Conservation (phyloP, 148 eudicot species). For the Diospyros kaki region DNA sequence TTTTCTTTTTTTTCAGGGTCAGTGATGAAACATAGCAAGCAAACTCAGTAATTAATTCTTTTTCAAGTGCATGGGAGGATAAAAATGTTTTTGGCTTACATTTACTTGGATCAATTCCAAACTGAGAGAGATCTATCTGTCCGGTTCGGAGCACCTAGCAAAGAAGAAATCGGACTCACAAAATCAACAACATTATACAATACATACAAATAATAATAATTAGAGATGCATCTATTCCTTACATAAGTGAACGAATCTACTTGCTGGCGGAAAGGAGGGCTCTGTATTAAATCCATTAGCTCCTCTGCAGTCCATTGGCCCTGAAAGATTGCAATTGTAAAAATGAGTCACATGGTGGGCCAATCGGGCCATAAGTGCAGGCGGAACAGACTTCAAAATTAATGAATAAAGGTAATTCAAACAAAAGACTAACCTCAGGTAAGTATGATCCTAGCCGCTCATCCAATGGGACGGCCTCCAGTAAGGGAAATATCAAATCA, state of each 20-base stretch:
- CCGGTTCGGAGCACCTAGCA: slow-evolving; percentile 88
- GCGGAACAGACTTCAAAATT: background rate
- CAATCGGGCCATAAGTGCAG: background rate
- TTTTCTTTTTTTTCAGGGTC: too few species aligned
- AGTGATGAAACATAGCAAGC: background rate
- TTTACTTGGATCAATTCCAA: slow-evolving; percentile 93
- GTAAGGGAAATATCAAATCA: slow-evolving; percentile 66
- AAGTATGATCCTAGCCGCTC: slow-evolving; percentile 67
- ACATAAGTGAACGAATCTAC: slow-evolving; percentile 96
- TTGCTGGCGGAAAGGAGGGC: slow-evolving; percentile 99
- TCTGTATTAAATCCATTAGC: slow-evolving; percentile 76
- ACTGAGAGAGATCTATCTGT: slow-evolving; percentile 89
- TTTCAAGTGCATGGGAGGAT: background rate
- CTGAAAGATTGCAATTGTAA: slow-evolving; percentile 32
- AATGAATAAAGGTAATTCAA: slow-evolving; percentile 1
- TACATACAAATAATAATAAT: background rate
- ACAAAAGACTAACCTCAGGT: slow-evolving; percentile 66
- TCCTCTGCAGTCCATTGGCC: slow-evolving; percentile 72
- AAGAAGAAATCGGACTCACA: slow-evolving; percentile 5
- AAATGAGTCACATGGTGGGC: background rate
- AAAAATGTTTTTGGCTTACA: slow-evolving; percentile 44
- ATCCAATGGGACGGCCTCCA: slow-evolving; percentile 60
- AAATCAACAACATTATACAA: slow-evolving; percentile 1
- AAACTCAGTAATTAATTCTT: background rate
- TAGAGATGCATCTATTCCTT: slow-evolving; percentile 23